phyloP scores from a whole-genome alignment of 495 filamentous ascomycete genomes.

The Penicillium ucsense region DNA sequence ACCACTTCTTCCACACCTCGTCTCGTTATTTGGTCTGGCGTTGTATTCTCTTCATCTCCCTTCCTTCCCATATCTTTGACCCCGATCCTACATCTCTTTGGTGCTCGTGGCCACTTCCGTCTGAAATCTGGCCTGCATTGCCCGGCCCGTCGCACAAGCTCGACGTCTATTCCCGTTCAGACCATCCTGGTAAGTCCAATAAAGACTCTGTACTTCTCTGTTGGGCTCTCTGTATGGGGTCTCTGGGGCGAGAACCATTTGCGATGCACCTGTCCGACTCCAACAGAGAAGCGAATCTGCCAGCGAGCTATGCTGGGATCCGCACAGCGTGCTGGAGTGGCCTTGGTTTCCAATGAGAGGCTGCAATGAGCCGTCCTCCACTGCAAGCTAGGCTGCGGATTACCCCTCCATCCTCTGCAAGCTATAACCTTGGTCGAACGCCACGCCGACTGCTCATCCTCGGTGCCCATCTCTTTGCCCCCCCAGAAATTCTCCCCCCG shows the following conservation, averaged over 20 bases:
- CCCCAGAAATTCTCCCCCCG: too few relatives aligned
- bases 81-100: too few relatives aligned
- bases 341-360: conserved; percentile 4
- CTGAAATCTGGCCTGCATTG: too few relatives aligned
- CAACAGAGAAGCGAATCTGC: not conserved
- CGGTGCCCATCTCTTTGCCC: too few relatives aligned
- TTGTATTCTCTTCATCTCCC: not conserved
- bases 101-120: too few relatives aligned
- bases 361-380: conserved; percentile 2
- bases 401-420: not conserved
- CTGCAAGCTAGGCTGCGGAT: not conserved
- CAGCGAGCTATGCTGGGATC: too few relatives aligned
- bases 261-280: not conserved
- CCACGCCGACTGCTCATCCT: too few relatives aligned
- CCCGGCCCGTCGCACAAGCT: too few relatives aligned
- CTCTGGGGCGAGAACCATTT: too few relatives aligned
- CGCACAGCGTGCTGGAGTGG: not conserved
- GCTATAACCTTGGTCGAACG: too few relatives aligned
- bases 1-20: not conserved
- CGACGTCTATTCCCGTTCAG: not conserved
- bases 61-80: not conserved
- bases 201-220: too few relatives aligned
- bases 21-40: not conserved
- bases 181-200: not conserved
- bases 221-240: too few relatives aligned